Evolutionary conservation across 768 basidiomycete genomes (phyloP).

Genomic region (Porpolomopsis calyptriformis): DNA sequence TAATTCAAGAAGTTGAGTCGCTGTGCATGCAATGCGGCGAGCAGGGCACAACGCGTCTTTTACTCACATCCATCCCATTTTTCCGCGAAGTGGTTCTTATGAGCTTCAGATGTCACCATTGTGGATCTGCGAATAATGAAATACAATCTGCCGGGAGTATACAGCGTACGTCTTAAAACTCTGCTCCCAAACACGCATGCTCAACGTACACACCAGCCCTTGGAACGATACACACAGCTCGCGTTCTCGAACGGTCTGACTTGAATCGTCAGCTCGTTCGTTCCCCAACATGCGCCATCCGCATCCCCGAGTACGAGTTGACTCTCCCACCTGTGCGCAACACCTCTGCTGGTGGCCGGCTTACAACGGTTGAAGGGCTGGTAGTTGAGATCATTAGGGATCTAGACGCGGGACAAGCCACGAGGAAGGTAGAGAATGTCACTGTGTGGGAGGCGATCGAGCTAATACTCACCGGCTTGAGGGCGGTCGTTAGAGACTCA

Average conservation of each 20-base stretch:
- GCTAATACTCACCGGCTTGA: slow-evolving; percentile 54
- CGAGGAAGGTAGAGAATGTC: slow-evolving; percentile 72
- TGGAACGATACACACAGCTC: slow-evolving; percentile 72
- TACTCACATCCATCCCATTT: slow-evolving; percentile 90
- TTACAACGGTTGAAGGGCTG: slow-evolving; percentile 95
- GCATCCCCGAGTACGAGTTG: slow-evolving; percentile 80
- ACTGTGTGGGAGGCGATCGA: slow-evolving; percentile 66
- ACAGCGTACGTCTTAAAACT: slow-evolving; percentile 45
- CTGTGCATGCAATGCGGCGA: slow-evolving; percentile 91
- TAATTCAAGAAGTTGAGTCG: slow-evolving; percentile 77
- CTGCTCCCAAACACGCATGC: neutral
- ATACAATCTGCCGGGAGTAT: slow-evolving; percentile 84
- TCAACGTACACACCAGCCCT: slow-evolving; percentile 46
- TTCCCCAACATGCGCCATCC: slow-evolving; percentile 69
- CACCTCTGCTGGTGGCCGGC: slow-evolving; percentile 68
- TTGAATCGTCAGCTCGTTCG: slow-evolving; percentile 91
- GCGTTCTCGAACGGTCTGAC: slow-evolving; percentile 63
- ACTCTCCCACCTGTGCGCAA: slow-evolving; percentile 52
- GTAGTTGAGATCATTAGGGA: slow-evolving; percentile 75
- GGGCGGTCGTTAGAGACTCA: slow-evolving; percentile 55
- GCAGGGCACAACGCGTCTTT: slow-evolving; percentile 82
- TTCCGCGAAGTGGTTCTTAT: slow-evolving; percentile 93
- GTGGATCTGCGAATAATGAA: slow-evolving; percentile 85
- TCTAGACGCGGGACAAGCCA: slow-evolving; percentile 69
- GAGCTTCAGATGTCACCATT: slow-evolving; percentile 94